phyloP scores from a whole-genome alignment of 169 alveolate species.

The Babesia bigemina region DNA sequence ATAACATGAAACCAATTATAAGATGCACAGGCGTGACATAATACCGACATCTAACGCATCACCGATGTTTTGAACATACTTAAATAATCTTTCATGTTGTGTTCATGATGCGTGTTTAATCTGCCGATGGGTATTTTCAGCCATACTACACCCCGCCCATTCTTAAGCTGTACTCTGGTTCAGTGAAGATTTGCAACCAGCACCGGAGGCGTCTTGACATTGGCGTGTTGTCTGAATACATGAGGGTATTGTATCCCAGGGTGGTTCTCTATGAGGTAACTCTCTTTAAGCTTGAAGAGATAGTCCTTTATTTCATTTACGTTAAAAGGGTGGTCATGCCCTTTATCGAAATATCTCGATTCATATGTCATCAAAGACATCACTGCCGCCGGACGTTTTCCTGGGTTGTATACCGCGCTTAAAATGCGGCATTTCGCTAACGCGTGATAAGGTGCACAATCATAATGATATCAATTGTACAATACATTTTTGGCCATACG shows the following conservation, averaged over 20 bases:
- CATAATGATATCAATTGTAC: neutral
- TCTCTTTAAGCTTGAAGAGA: slow-evolving; percentile 82
- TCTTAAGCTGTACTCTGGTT: neutral
- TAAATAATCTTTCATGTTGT: too few species aligned
- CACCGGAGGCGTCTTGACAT: slow-evolving; percentile 77
- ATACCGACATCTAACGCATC: too few species aligned
- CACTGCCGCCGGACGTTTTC: slow-evolving; percentile 85
- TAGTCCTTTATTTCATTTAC: slow-evolving; percentile 85
- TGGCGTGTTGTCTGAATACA: slow-evolving; percentile 83
- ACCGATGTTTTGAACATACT: too few species aligned
- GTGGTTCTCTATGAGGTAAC: slow-evolving; percentile 79
- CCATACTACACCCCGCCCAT: too few species aligned
- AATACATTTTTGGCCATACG: neutral
- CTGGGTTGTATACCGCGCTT: slow-evolving; percentile 86
- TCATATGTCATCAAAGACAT: slow-evolving; percentile 83
- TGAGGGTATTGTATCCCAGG: slow-evolving; percentile 88
- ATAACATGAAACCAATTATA: too few species aligned
- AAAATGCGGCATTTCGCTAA: slow-evolving; percentile 80
- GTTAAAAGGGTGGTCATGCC: slow-evolving; percentile 83
- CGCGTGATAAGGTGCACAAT: neutral
- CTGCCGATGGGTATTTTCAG: too few species aligned
- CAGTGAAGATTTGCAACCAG: slow-evolving; percentile 75
- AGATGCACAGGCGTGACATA: too few species aligned
- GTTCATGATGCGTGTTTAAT: too few species aligned
- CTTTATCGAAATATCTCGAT: slow-evolving; percentile 85